Percentiles rank a stretch among this genome's conserved stretches.
phyloP scores from a whole-genome alignment of 2,329 filamentous ascomycete species.

The Botrytis sinoallii region DNA sequence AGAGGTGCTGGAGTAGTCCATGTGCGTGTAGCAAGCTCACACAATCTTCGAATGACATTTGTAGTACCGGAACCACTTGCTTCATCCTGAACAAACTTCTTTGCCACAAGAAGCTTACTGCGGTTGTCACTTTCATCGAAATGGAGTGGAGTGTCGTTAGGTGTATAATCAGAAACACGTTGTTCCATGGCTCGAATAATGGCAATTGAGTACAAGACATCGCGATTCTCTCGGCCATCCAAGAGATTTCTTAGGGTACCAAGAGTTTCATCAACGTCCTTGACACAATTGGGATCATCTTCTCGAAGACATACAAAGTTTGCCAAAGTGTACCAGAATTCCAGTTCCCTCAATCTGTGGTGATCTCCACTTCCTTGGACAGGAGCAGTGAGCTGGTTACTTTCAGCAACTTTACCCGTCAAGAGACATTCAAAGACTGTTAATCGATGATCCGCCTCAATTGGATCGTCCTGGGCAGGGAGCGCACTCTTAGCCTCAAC shows the following conservation, averaged over 20 bases:
- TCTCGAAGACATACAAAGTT: conserved; percentile 65
- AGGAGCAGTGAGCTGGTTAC: conserved; percentile 55
- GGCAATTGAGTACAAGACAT: conserved; percentile 86
- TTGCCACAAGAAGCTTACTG: conserved; percentile 65
- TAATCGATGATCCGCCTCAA: conserved; percentile 67
- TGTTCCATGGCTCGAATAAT: conserved; percentile 73
- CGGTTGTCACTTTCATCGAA: conserved; percentile 65
- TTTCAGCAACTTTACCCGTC: conserved; percentile 62
- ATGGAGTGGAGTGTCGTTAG: conserved; percentile 54
- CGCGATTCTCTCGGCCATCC: conserved; percentile 79
- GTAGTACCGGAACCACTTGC: conserved; percentile 67
- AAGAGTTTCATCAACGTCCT: conserved; percentile 64
- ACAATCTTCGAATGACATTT: conserved; percentile 68
- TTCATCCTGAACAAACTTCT: conserved; percentile 66
- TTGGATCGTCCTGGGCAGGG: conserved; percentile 55
- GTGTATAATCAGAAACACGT: conserved; percentile 58
- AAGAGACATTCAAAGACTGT: conserved; percentile 74
- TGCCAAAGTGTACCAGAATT: conserved; percentile 80
- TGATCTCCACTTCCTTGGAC: conserved; percentile 50
- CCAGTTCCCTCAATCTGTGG: conserved; percentile 59
- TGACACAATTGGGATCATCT: conserved; percentile 54
- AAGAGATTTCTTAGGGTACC: conserved; percentile 65
- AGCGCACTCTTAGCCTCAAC: conserved; percentile 39
- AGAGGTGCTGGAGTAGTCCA: conserved; percentile 29
- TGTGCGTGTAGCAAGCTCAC: conserved; percentile 59